Evolutionary conservation across 2,329 filamentous ascomycete species (phyloP), one percentile per base, ranked within the genome.

Genomic region (Cadophora malorum): DNA sequence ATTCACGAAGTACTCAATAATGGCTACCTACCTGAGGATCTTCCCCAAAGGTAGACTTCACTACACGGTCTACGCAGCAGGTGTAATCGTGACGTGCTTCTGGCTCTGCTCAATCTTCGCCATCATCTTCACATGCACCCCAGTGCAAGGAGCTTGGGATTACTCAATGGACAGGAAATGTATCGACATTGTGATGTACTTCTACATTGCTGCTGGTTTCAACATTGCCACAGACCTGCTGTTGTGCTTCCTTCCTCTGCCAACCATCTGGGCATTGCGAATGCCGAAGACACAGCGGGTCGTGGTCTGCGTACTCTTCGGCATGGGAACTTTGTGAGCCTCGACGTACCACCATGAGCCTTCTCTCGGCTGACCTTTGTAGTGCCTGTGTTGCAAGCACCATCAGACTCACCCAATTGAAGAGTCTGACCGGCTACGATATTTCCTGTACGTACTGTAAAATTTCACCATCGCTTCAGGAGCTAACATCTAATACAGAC

Each of bases 371-470:
- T 65, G 33, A 65, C 9, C n/a, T 25, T n/a, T 47, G 1, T n/a
- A 71, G 70, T 66, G 66, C 70, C n/a, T 72, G 70, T 28, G 52
- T 70, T 61, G 68, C 70, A n/a, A 70, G 68, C 41, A 66, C 67
- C 5, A 50, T 72, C 12, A 53, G 70, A 38, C 45, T 69, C 6
- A 63, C 59, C 19, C 67, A 67, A 19, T 33, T 72, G 12, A 47
- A 61, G n/a, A 33, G 58, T 9, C 47, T 70, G 19, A 52, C 33
- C 49, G 63, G 64, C 12, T 21, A 62, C 14, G 70, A 72, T 55
- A 19, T 72, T 25, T 33, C 66, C 1, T 72, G 67, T 70, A 63
- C 49, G 66, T 56, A 60, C 23, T 3, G 16, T 5, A 6, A 16
- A n/a, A 16, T n/a, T 31, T 21, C 38, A 35, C 3, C 25, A 41